Evolutionary conservation across 495 filamentous ascomycete species (phyloP), one percentile per base, ranked within the genome.

Genomic region (Podospora anserina): DNA sequence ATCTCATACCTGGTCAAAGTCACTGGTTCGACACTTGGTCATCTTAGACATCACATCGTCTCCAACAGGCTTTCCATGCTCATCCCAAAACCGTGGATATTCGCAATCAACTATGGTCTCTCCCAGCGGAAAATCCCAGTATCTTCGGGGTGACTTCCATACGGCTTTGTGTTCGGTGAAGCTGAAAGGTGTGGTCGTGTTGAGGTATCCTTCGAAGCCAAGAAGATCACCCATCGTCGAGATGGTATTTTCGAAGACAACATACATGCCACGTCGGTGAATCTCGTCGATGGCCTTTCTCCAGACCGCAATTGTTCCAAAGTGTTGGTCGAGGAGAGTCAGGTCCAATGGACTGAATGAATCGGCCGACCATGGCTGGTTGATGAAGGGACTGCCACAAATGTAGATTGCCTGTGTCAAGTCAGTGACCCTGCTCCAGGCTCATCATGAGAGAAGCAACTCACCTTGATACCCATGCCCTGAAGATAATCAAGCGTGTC

Each of bases 401-500:
- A 92, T 81, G 71, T 92, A 92, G 26, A 92, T 83, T 3, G 80
- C 87, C 87, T 90, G 26, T 58, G 39, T 49, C 39, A 11, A 13
- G 9, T 49, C 39, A 49, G 39, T 49, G 9, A 49, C 9, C 7
- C 0, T 49, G 13, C 39, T 49, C 39, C 19, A 26, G 11, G 18
- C 3, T n/a, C 27, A 55, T 16, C 0, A 3, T 55, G 16, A 58
- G 55, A 16, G 18, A 13, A 19, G 27, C 5, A 26, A 60, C 71
- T 55, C n/a, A 76, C 75, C 68, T 72, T 91, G 71, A 91, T 87
- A 3, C 90, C 90, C 87, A 91, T 87, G 23, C 90, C 90, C 68
- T 91, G 88, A 58, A 92, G 73, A 72, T 92, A 92, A 72, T 92
- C 90, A 65, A 92, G 78, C 19, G 86, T 88, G 69, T 89, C 86